Conservation (phyloP, 192 early-diverging fungal genomes). For the Gorgonomyces haynaldii region DNA sequence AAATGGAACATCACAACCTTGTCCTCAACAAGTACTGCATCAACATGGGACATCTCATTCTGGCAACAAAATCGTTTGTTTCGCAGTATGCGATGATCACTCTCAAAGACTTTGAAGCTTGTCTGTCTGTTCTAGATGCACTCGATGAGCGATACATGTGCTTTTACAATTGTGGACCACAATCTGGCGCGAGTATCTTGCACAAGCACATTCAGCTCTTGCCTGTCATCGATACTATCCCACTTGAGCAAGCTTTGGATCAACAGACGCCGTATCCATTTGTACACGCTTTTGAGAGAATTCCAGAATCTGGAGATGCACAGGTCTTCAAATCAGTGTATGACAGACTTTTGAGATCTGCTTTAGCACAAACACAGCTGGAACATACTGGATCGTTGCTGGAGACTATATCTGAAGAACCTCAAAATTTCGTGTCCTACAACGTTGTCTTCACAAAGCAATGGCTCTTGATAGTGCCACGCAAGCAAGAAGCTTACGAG, state of each 20-base stretch:
- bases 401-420: neutral
- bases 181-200: neutral
- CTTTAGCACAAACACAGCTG: neutral
- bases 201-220: neutral
- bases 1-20: neutral
- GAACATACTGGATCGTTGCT: neutral
- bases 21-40: neutral
- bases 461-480: neutral
- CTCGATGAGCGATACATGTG: neutral
- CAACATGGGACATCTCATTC: neutral
- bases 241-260: neutral
- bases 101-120: neutral
- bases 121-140: neutral
- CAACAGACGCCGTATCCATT: neutral
- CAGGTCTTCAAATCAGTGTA: too few species aligned
- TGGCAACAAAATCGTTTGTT: neutral
- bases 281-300: neutral
- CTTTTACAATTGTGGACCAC: slow-evolving; percentile 1
- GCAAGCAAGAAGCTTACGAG: neutral
- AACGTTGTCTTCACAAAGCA: neutral
- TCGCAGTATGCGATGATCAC: neutral
- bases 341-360: neutral
- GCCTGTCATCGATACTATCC: neutral
- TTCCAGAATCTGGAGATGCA: too few species aligned
- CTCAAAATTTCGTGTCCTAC: neutral